Base-by-base conservation (phyloP, 2,329 filamentous ascomycete species). In the Paracoccidioides brasiliensis region DNA sequence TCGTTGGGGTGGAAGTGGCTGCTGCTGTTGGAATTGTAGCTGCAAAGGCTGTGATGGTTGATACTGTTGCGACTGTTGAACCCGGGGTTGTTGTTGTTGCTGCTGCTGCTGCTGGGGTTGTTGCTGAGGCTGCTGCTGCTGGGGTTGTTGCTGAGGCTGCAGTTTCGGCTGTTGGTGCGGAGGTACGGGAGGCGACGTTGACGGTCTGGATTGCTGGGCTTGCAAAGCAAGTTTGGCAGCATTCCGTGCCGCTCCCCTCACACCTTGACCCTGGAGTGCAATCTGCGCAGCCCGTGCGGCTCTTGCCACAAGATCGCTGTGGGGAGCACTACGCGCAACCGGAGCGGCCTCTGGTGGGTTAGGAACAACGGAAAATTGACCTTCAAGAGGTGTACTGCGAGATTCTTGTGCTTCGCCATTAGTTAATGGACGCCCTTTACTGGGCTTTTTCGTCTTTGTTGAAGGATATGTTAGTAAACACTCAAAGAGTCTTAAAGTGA, bases 251-350 rank as follows among this genome's bases (percentile, higher is more conserved):
- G 41, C 43, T 44, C 40, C 66, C 37, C 67, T 68, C 12, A 71
- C 58, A 4, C 69, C 66, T 59, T 74, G 69, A 22, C 72, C 73
- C 59, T 75, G 73, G 43, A 76, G 63, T 4, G 74, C 74, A 62
- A 75, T 74, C 55, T 76, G 72, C 8, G 74, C 74, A 51, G 74
- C 73, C 60, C 72, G 69, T 45, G 74, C 74, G 43, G 74, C 73
- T 59, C 74, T 72, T 10, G 71, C 73, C 52, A 76, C 73, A 54
- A 76, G 70, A 54, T 76, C 73, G 44, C 72, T 71, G 46, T 71
- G 70, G 59, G 69, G 69, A 28, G 50, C 55, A 54, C 71, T 71
- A 41, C 67, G 67, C 53, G 72, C 70, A 14, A 69, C 64, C 28
- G 41, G 49, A 9, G 70, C 68, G n/a, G 68, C 67, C 37, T 72